Evolutionary conservation across 441 rosid genomes (phyloP).

Genomic region (Jatropha multifida): DNA sequence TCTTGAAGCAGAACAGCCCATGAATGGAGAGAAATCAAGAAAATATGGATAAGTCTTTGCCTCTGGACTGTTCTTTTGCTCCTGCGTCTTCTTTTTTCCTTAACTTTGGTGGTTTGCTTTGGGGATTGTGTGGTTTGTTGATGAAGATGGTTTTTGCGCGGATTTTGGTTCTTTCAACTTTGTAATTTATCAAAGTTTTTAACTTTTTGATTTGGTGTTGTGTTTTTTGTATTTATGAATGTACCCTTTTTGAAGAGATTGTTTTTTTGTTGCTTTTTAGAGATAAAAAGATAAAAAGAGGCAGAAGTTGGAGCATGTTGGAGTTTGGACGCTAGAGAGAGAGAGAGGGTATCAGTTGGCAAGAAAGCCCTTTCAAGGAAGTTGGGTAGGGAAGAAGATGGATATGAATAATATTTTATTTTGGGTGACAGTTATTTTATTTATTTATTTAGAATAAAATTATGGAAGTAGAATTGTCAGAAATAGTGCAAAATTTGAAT

Average conservation of each 20-base stretch:
- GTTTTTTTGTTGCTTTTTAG: slow-evolving; percentile 6
- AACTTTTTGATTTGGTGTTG: not conserved
- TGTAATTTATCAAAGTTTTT: not conserved
- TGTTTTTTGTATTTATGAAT: not conserved
- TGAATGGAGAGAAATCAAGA: slow-evolving; percentile 27
- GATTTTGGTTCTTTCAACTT: not conserved
- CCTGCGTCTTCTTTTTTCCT: not conserved
- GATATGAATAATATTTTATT: slow-evolving; percentile 16
- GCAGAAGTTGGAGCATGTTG: not conserved
- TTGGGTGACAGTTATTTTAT: not conserved
- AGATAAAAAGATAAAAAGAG: not conserved
- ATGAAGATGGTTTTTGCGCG: not conserved
- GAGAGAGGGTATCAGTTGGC: slow-evolving; percentile 27
- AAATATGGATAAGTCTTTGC: not conserved
- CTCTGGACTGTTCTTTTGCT: not conserved
- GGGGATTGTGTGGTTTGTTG: not conserved
- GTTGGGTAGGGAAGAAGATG: slow-evolving; percentile 39
- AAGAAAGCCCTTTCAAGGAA: slow-evolving; percentile 48
- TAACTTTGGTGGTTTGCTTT: not conserved
- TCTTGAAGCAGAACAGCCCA: slow-evolving; percentile 85
- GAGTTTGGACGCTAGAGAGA: slow-evolving; percentile 13
- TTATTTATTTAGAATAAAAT: not conserved
- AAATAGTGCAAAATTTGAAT: not conserved
- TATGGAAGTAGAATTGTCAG: not conserved
- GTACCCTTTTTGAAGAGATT: not conserved